phyloP scores from a whole-genome alignment of 345 rosid species.

The Eucalyptus brandiana region DNA sequence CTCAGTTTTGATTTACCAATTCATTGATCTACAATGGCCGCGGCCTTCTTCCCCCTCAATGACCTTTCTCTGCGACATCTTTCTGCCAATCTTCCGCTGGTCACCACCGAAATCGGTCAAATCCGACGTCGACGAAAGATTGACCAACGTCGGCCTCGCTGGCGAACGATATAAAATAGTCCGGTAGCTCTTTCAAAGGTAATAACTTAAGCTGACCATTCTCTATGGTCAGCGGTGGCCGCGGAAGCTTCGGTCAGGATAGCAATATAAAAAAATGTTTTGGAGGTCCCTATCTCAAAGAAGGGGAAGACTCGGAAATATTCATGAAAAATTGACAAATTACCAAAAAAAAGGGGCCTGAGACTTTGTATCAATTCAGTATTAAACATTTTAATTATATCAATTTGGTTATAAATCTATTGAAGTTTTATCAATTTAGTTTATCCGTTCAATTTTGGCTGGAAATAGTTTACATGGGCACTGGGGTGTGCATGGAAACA shows the following conservation, averaged over 20 bases:
- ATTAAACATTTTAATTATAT: accelerated
- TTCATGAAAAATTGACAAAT: neutral
- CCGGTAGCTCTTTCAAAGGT: no score
- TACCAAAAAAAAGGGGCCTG: no score
- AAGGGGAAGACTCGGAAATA: neutral
- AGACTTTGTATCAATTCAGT: no score
- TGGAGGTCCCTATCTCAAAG: neutral
- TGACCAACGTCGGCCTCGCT: neutral
- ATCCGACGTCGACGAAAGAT: neutral
- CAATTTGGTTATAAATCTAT: no score
- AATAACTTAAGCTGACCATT: neutral
- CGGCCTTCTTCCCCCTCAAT: neutral
- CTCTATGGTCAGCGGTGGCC: neutral
- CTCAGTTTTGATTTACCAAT: neutral
- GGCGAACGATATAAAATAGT: neutral
- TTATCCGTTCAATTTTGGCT: accelerated
- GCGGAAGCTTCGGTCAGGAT: neutral
- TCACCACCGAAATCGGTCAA: neutral
- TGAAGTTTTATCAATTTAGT: no score
- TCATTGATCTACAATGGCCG: neutral
- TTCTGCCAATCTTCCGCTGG: neutral
- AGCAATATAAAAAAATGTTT: neutral
- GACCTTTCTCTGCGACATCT: neutral
- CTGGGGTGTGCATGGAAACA: no score
- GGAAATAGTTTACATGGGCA: neutral